Evolutionary conservation across 163 green algal genomes (phyloP), one percentile per base, ranked within the genome.

Genomic region (Chlorella variabilis): DNA sequence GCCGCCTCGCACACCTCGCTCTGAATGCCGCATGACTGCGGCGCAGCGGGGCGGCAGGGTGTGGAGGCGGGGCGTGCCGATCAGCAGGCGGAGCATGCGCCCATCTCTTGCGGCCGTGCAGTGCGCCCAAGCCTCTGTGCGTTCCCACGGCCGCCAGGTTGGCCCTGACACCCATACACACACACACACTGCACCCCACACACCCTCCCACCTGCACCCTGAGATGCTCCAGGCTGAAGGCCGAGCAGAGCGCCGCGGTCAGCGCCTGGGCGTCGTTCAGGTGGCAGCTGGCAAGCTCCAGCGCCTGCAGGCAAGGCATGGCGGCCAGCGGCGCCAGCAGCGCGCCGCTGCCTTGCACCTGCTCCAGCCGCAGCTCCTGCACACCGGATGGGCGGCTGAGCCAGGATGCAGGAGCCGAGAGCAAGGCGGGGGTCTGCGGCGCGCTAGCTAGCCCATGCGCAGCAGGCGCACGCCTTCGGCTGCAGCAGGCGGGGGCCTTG

Each of bases 311-410:
- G 23, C 5, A 7, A 3, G 38, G 29, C 62, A 75, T 67, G 66
- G 2, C 17, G 38, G 25, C 45, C 77, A 83, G 66, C n/a, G 77
- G 65, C 7, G 33, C 45, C 49, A 83, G 66, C 34, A 54, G 21
- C 11, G 66, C 77, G 36, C 77, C 77, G 51, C 77, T 77, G 65
- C 77, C 77, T 6, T 83, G 77, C 66, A 83, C 17, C 34, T 75
- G 66, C 33, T 70, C 66, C 65, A 83, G 31, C 8, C 49, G 4
- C 33, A 83, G 77, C 29, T 83, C 77, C 66, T 83, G 65, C 9
- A 63, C 18, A 6, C 54, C 34, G 29, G 4, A 58, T 25, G 27
- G 21, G 38, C 38, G 33, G 1, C 20, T 7, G 2, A 9, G 69
- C 17, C 18, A 21, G 38, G 20, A 33, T 29, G 25, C 15, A 29